Base-by-base conservation (phyloP, 2,329 filamentous ascomycete species). In the Tolypocladium ophioglossoides region DNA sequence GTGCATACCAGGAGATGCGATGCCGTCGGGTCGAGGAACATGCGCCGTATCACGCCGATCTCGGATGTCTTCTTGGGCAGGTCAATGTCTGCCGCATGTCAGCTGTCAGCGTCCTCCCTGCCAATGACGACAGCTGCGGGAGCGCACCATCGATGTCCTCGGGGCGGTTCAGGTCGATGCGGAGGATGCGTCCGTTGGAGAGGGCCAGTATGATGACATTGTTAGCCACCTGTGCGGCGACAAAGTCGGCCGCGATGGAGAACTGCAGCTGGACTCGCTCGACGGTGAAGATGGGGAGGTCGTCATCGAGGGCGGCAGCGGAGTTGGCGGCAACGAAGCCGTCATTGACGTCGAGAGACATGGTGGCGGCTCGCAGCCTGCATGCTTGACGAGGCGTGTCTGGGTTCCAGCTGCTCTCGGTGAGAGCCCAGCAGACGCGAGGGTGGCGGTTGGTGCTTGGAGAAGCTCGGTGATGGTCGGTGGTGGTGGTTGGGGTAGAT, bases 21-120 rank as follows among this genome's bases (percentile, higher is more conserved):
- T 32, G 94, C 94, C 12, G 92, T 96, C 32, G 94, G 92, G 66
- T 99, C 94, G 66, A 99, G 87, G 74, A 99, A 99, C 82, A 99
- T 90, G 74, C 88, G 89, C 62, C 88, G 86, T 66, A 99, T 97
- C 52, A 96, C 82, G 61, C 94, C 94, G 56, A 94, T 82, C 69
- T 99, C 92, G 39, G 89, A 86, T 18, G 89, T 83, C 65, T 92
- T 94, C 74, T 95, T 96, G 39, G 94, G 94, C 9, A 99, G 83
- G 70, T 99, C 94, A 69, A 99, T 96, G 72, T 99, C 92, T 95
- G 63, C 11, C 52, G 39, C 11, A 41, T 40, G n/a, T 55, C 40
- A 58, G 52, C 58, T 54, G 57, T 54, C 52, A 55, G 48, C 10
- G 38, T 20, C 46, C 47, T 52, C 18, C 12, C 51, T 49, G 40